These are phyloP conservation scores for Onygenales sp. DNA, from an alignment of 2,329 filamentous ascomycete species.

Conservation along the genomic window DNA sequence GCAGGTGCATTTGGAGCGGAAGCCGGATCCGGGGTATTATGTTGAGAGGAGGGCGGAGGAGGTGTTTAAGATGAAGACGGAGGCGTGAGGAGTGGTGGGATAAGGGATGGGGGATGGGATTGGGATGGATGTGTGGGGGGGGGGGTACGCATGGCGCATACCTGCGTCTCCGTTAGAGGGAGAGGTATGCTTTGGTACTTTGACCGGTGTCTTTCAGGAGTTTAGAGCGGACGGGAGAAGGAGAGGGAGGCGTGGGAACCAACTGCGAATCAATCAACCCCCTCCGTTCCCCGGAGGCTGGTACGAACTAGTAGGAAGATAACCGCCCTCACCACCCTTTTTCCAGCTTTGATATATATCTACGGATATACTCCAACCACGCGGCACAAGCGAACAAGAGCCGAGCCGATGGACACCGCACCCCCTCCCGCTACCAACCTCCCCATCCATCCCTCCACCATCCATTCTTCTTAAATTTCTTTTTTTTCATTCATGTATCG, in stretches of 20 bases:
- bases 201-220: too few species aligned
- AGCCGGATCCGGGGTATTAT: slow-evolving; percentile 71
- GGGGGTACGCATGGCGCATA: too few species aligned
- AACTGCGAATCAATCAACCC: too few species aligned
- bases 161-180: background rate
- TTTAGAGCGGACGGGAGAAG: too few species aligned
- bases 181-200: background rate
- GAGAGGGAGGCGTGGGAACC: too few species aligned
- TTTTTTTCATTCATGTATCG: background rate
- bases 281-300: too few species aligned
- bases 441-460: background rate
- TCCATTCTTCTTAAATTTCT: too few species aligned
- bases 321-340: too few species aligned
- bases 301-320: too few species aligned
- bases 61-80: slow-evolving; percentile 16
- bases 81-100: slow-evolving; percentile 2
- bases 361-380: background rate
- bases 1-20: slow-evolving; percentile 62
- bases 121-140: background rate
- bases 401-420: background rate
- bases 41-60: slow-evolving; percentile 49
- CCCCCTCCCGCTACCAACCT: background rate
- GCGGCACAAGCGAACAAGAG: background rate
- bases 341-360: too few species aligned
- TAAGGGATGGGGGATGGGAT: background rate